Conservation (phyloP, 129 eudicot genomes). For the Erigeron canadensis region DNA sequence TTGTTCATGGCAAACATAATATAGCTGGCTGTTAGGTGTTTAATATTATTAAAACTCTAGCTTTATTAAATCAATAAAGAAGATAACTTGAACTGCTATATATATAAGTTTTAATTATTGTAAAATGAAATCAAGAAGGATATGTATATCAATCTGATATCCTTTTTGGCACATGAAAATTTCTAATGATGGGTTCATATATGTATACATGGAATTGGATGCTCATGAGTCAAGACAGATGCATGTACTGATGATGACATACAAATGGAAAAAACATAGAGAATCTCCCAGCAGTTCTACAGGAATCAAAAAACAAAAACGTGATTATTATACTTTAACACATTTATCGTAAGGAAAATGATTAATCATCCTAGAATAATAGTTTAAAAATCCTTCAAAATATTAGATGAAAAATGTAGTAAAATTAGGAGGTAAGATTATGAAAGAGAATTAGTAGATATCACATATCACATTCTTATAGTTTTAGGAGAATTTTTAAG, state of each 20-base stretch:
- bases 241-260: conserved; percentile 21
- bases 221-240: conserved; percentile 25
- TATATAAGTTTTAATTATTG: conserved; percentile 3
- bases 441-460: no score
- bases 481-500: no score
- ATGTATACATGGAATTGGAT: conserved; percentile 26
- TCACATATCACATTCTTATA: no score
- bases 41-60: neutral
- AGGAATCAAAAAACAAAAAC: conserved; percentile 10
- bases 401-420: no score
- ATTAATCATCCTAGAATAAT: no score
- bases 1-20: conserved; percentile 20
- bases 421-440: no score
- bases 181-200: conserved; percentile 21
- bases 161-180: conserved; percentile 19
- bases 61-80: neutral
- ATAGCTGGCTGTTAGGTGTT: conserved; percentile 1
- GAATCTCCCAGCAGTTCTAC: conserved; percentile 20
- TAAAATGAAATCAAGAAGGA: conserved; percentile 18
- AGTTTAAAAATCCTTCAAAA: no score
- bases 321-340: neutral
- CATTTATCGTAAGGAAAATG: no score
- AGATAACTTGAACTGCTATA: neutral
- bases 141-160: neutral
- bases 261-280: conserved; percentile 24